Evolutionary conservation across 2,329 filamentous ascomycete genomes (phyloP).

Genomic region (Arthrobotrys conoides): DNA sequence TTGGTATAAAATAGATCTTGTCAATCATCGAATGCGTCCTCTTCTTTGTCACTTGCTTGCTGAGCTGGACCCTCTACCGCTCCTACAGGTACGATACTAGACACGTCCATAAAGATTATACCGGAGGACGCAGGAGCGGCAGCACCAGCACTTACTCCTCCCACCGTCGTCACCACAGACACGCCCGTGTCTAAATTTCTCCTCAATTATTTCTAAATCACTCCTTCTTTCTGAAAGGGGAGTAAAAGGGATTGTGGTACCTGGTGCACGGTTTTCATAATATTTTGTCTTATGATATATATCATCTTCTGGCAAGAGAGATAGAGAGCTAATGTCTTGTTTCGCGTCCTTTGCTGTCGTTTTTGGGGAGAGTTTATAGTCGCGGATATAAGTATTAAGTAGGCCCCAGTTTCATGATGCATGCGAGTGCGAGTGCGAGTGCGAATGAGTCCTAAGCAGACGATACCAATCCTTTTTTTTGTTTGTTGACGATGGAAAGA

Average conservation of each 20-base stretch:
- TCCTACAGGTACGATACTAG: slow-evolving; percentile 54
- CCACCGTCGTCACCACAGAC: slow-evolving; percentile 57
- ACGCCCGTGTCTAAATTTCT: slow-evolving; percentile 49
- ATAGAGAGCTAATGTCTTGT: slow-evolving; percentile 40
- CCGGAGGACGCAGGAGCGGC: slow-evolving; percentile 54
- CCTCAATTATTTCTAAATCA: neutral
- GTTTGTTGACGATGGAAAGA: neutral
- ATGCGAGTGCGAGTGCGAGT: neutral
- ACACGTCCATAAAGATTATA: slow-evolving; percentile 59
- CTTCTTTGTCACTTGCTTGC: slow-evolving; percentile 81
- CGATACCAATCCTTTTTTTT: neutral
- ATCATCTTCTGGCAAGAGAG: slow-evolving; percentile 1
- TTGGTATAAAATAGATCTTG: slow-evolving; percentile 22
- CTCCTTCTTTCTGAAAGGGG: neutral
- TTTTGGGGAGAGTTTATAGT: slow-evolving; percentile 24
- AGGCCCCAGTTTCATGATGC: neutral
- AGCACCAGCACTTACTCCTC: slow-evolving; percentile 59
- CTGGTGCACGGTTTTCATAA: slow-evolving; percentile 31
- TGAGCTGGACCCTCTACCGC: slow-evolving; percentile 73
- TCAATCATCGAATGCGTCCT: slow-evolving; percentile 85
- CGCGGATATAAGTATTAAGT: slow-evolving; percentile 50
- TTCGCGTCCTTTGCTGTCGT: neutral
- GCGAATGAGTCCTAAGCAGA: neutral
- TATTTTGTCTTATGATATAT: slow-evolving; percentile 23
- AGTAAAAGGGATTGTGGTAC: neutral